Conservation (phyloP, 441 rosid species). For the Croton setiger region DNA sequence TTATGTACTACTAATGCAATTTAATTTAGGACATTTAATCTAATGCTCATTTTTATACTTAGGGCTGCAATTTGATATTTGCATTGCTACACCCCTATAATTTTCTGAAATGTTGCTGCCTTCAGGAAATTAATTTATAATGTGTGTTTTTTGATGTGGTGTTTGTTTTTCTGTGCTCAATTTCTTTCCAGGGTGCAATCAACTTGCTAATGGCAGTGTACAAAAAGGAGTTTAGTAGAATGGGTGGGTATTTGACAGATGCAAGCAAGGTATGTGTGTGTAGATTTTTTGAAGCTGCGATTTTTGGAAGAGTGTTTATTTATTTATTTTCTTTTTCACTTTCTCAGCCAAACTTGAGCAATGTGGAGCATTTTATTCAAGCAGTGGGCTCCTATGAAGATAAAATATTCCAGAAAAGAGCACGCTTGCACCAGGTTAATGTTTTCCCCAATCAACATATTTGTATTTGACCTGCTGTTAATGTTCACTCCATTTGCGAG, state of each 20-base stretch:
- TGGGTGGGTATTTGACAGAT: slow-evolving; percentile 71
- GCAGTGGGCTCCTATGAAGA: slow-evolving; percentile 87
- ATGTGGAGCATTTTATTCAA: slow-evolving; percentile 87
- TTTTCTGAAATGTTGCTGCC: not conserved
- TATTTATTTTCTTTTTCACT: slow-evolving; percentile 10
- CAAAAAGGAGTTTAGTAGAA: slow-evolving; percentile 66
- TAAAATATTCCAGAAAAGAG: slow-evolving; percentile 84
- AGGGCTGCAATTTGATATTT: not conserved
- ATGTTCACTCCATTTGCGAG: not conserved
- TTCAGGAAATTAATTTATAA: not conserved
- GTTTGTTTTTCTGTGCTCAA: slow-evolving; percentile 9
- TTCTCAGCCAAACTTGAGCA: slow-evolving; percentile 64
- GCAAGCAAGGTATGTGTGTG: slow-evolving; percentile 61
- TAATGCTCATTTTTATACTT: not conserved
- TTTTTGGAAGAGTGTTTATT: slow-evolving; percentile 20
- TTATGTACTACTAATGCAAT: not conserved
- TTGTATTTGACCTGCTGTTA: not conserved
- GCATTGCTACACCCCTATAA: not conserved
- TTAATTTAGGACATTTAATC: not conserved
- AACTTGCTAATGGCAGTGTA: slow-evolving; percentile 81
- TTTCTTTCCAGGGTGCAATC: slow-evolving; percentile 80
- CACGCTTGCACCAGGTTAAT: slow-evolving; percentile 64
- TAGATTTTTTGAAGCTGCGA: slow-evolving; percentile 17
- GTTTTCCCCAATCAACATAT: not conserved
- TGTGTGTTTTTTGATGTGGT: not conserved